These are phyloP conservation scores for Pseudozyma tsukubaensis DNA, from an alignment of 1,284 basidiomycete genomes.

Conservation along the genomic window DNA sequence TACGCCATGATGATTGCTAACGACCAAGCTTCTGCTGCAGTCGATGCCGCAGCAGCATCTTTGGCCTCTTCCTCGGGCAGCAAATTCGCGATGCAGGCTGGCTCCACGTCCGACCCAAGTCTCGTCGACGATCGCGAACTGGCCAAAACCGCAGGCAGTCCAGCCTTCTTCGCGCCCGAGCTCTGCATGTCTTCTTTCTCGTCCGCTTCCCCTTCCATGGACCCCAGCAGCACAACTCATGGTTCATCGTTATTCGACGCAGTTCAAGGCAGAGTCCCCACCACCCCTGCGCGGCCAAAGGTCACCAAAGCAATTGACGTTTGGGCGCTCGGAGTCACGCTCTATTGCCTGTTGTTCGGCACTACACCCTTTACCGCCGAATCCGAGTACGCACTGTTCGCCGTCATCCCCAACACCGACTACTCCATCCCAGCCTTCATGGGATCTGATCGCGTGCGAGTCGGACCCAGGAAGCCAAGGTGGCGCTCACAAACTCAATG, in stretches of 20 bases:
- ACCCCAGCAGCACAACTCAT: slow-evolving; percentile 7
- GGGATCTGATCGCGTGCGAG: slow-evolving; percentile 76
- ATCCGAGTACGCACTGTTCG: slow-evolving; percentile 84
- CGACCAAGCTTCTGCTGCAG: slow-evolving; percentile 34
- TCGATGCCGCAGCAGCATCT: slow-evolving; percentile 4
- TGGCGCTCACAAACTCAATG: slow-evolving; percentile 52
- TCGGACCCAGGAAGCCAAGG: slow-evolving; percentile 54
- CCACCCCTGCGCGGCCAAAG: slow-evolving; percentile 20
- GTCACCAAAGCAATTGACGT: slow-evolving; percentile 95
- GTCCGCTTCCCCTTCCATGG: slow-evolving; percentile 45
- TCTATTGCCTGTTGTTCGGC: slow-evolving; percentile 94
- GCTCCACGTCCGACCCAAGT: slow-evolving; percentile 67
- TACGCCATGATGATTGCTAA: slow-evolving; percentile 73
- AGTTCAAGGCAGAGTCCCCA: slow-evolving; percentile 4
- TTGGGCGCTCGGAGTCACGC: slow-evolving; percentile 98
- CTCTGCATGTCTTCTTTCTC: slow-evolving; percentile 74
- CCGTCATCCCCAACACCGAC: slow-evolving; percentile 82
- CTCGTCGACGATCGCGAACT: slow-evolving; percentile 86
- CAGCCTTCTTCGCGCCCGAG: slow-evolving; percentile 97
- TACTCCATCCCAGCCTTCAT: slow-evolving; percentile 80
- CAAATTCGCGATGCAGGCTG: slow-evolving; percentile 12
- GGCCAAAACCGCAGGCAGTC: slow-evolving; percentile 93
- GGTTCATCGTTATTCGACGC: slow-evolving; percentile 9
- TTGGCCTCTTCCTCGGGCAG: slow-evolving; percentile 18
- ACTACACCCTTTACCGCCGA: slow-evolving; percentile 77